Percentiles rank a stretch among this genome's conserved stretches.
These are phyloP conservation scores for Globisporangium cylindrosporum DNA, from an alignment of 352 stramenopile genomes.

Conservation along the genomic window DNA sequence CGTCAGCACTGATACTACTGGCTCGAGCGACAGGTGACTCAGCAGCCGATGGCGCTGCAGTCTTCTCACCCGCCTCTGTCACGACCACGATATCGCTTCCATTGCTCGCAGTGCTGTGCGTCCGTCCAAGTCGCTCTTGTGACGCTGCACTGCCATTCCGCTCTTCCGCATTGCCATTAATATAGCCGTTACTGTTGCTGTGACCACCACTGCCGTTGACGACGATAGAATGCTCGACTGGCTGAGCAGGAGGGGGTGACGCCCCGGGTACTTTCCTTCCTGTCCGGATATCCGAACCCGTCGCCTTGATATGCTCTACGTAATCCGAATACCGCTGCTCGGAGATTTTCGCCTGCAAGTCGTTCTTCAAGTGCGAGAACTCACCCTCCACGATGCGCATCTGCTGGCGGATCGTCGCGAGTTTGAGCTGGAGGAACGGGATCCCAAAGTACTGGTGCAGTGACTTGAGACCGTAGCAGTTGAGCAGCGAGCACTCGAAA, in stretches of 20 bases:
- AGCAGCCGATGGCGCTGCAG: neutral
- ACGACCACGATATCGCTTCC: conserved; percentile 35
- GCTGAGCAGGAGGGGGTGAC: conserved; percentile 11
- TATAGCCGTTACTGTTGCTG: neutral
- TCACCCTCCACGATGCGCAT: conserved; percentile 67
- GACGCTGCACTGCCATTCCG: conserved; percentile 5
- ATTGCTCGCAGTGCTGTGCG: conserved; percentile 25
- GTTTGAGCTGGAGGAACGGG: conserved; percentile 81
- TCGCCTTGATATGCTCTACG: conserved; percentile 62
- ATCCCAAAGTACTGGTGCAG: conserved; percentile 86
- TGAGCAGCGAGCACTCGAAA: conserved; percentile 81
- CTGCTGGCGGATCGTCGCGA: conserved; percentile 74
- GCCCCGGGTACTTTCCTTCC: conserved; percentile 30
- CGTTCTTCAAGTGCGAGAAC: conserved; percentile 68
- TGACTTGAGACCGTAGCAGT: conserved; percentile 83
- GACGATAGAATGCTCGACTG: conserved; percentile 16
- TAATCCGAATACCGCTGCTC: conserved; percentile 78
- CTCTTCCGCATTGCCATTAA: conserved; percentile 1
- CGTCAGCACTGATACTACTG: neutral
- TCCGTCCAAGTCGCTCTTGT: conserved; percentile 14
- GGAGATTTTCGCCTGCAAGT: conserved; percentile 66
- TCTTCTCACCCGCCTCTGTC: neutral
- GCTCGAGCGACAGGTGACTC: neutral
- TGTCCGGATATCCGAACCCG: conserved; percentile 76
- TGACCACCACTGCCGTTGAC: conserved; percentile 11